Conservation (phyloP, 139 green algal genomes). For the Chlamydomonas sphaeroides region DNA sequence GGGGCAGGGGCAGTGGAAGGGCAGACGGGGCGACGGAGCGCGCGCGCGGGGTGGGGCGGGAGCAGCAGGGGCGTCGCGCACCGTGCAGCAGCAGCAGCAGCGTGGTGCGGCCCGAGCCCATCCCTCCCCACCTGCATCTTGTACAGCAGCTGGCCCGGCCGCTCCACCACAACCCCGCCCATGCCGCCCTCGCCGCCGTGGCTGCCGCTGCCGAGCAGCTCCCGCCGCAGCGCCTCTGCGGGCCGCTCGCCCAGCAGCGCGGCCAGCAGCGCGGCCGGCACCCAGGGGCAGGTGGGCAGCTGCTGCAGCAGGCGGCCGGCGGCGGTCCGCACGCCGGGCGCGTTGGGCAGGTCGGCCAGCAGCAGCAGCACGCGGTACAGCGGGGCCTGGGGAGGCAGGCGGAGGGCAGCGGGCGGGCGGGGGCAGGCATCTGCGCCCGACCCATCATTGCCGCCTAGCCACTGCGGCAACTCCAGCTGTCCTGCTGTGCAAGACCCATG, state of each 20-base stretch:
- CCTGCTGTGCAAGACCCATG: too few species aligned
- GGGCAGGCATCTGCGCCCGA: too few species aligned
- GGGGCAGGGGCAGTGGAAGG: not conserved
- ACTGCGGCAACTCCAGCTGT: too few species aligned
- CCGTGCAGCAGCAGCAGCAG: too few species aligned
- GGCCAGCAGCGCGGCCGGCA: constrained; percentile 39
- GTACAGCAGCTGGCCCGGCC: constrained; percentile 61
- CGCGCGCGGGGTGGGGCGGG: too few species aligned
- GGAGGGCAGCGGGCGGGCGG: too few species aligned
- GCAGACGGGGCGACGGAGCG: too few species aligned
- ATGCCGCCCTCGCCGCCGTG: not conserved
- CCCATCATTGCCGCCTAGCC: too few species aligned
- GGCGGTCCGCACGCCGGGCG: not conserved
- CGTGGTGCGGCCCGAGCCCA: too few species aligned
- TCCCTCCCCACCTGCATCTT: constrained; percentile 53
- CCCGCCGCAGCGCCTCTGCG: constrained; percentile 10
- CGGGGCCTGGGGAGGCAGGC: constrained; percentile 7
- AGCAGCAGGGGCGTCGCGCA: not conserved
- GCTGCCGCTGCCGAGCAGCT: constrained; percentile 6
- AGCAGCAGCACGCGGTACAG: constrained; percentile 68
- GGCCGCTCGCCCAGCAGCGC: constrained; percentile 41
- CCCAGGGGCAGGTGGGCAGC: constrained; percentile 68
- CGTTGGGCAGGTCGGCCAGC: constrained; percentile 57
- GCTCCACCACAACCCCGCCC: not conserved
- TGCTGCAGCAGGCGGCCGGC: constrained; percentile 61